These are phyloP conservation scores for Bryoglossum gracile DNA, from an alignment of 495 filamentous ascomycete species.

Conservation along the genomic window DNA sequence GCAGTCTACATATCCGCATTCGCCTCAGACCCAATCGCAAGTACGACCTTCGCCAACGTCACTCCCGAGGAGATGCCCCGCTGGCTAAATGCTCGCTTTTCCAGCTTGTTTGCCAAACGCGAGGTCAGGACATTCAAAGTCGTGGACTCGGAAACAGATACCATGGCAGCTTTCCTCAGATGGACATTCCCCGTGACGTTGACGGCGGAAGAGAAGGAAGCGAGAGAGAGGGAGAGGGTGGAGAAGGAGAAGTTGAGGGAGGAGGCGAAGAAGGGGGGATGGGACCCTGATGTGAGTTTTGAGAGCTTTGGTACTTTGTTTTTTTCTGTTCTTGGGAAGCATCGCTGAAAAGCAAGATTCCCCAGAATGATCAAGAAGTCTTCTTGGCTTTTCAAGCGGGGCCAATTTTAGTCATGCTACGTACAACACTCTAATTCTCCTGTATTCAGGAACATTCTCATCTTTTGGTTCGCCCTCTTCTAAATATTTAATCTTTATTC, in stretches of 20 bases:
- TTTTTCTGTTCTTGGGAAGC: no score
- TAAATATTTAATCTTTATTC: no score
- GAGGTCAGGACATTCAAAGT: conserved; percentile 20
- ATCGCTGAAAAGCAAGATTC: no score
- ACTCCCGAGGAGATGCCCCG: conserved; percentile 5
- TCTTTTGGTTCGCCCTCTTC: no score
- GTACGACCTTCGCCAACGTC: neutral
- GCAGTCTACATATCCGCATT: conserved; percentile 18
- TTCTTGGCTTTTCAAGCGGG: no score
- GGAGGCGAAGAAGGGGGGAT: neutral
- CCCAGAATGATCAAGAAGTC: no score
- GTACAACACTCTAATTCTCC: no score
- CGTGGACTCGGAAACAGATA: conserved; percentile 4
- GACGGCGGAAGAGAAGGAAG: conserved; percentile 12
- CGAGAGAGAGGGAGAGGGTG: conserved; percentile 5
- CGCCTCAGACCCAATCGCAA: conserved; percentile 12
- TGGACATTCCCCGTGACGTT: conserved; percentile 16
- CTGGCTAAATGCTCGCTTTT: conserved; percentile 11
- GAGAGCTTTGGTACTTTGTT: no score
- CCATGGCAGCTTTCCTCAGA: conserved; percentile 12
- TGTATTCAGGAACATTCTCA: no score
- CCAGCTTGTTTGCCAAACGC: conserved; percentile 5
- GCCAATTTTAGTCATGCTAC: no score
- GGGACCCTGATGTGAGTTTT: no score
- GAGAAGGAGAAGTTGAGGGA: conserved; percentile 3